Conservation (phyloP, 768 basidiomycete genomes). For the Leccinum subgranulosum region DNA sequence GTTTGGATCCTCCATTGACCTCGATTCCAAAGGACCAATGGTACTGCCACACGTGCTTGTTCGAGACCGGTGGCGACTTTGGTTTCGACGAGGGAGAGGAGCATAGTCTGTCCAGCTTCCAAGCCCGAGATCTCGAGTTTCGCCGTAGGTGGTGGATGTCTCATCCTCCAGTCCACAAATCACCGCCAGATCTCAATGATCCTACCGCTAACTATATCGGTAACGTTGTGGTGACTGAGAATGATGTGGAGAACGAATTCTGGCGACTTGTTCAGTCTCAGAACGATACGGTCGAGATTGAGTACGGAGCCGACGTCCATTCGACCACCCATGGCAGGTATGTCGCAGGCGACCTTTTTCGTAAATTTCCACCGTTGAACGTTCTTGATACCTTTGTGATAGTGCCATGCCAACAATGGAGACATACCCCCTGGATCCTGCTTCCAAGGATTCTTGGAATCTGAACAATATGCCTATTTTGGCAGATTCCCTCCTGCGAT, state of each 20-base stretch:
- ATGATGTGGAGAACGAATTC: slow-evolving; percentile 92
- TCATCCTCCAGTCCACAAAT: slow-evolving; percentile 53
- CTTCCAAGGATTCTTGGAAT: slow-evolving; percentile 94
- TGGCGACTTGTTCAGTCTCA: slow-evolving; percentile 93
- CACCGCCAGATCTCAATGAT: slow-evolving; percentile 40
- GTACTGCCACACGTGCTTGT: slow-evolving; percentile 91
- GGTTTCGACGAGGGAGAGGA: slow-evolving; percentile 99
- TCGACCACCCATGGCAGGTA: slow-evolving; percentile 97
- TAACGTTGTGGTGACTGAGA: slow-evolving; percentile 72
- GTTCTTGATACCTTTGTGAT: slow-evolving; percentile 8
- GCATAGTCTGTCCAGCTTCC: slow-evolving; percentile 88
- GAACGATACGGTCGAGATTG: slow-evolving; percentile 91
- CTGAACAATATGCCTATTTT: slow-evolving; percentile 96
- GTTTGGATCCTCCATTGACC: slow-evolving; percentile 86
- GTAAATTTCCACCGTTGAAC: slow-evolving; percentile 29
- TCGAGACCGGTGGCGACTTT: slow-evolving; percentile 91
- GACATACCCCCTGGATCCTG: slow-evolving; percentile 83
- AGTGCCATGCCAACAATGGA: slow-evolving; percentile 97
- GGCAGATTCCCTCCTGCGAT: slow-evolving; percentile 88
- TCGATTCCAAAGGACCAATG: slow-evolving; percentile 91
- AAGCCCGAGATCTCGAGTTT: slow-evolving; percentile 87
- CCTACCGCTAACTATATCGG: slow-evolving; percentile 55
- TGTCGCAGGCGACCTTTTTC: slow-evolving; percentile 21
- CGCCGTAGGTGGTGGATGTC: slow-evolving; percentile 83
- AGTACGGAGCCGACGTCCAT: slow-evolving; percentile 99